Base-by-base conservation (phyloP, 2,329 filamentous ascomycete genomes). In the Capronia epimyces region DNA sequence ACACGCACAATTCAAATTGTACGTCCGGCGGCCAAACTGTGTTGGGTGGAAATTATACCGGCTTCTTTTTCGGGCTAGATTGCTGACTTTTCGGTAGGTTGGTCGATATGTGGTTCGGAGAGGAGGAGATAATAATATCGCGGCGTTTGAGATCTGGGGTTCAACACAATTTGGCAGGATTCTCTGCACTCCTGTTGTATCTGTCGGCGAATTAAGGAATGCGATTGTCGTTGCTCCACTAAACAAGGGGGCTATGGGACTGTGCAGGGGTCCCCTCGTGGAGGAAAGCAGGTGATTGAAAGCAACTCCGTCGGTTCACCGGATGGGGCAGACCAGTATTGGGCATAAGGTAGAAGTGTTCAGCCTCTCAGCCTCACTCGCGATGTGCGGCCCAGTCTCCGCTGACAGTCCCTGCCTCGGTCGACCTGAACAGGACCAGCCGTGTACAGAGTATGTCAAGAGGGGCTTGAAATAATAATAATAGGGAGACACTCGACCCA, bases 141-240 rank as follows among this genome's bases (percentile, higher is more conserved):
- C 20, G 41, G 24, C 24, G 20, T 37, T 37, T 31, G 41, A 36
- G 45, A 39, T 15, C 10, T 39, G 34, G 24, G 34, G 12, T 32
- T 44, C 48, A 43, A 49, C 24, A 51, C 41, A 52, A 46, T 43
- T 56, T 56, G 49, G 46, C 46, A 43, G 21, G 36, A 16, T 31
- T 37, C 18, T 29, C 24, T 32, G 40, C 15, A 18, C 25, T 49
- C 15, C 18, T 37, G n/a, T 20, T 43, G 46, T 46, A 31, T 41
- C 10, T 42, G n/a, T 56, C 53, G 55, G 55, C 54, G 43, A 52
- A 55, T 49, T 52, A 43, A 57, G 55, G 55, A 40, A 50, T 39
- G 24, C 42, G 20, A 41, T 50, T 34, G 39, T 18, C 18, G 31
- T 10, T 37, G 18, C 34, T 37, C 34, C 34, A 37, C 34, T 15